A percentile compares a stretch with the other conserved stretches of the same genome.
Evolutionary conservation across 2,329 filamentous ascomycete genomes (phyloP).

Genomic region (Bipolaris sorokiniana): DNA sequence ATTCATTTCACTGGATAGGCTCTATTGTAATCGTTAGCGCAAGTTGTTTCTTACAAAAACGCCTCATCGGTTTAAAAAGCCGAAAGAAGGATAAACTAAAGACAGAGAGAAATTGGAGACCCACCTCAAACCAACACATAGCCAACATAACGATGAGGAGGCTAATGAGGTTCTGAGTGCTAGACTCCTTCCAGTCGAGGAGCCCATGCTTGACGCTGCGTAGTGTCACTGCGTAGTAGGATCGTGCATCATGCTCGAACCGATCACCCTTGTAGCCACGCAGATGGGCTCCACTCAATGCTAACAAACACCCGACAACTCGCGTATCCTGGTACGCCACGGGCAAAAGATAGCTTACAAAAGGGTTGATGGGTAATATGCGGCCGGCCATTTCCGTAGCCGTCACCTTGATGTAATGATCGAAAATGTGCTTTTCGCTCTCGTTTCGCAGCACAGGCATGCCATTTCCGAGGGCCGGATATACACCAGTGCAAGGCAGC

Average conservation of each 20-base stretch:
- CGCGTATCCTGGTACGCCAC: slow-evolving; percentile 7
- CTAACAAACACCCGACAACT: slow-evolving; percentile 1
- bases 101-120: neutral
- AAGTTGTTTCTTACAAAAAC: neutral
- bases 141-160: slow-evolving; percentile 1
- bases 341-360: slow-evolving; percentile 7
- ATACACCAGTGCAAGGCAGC: neutral
- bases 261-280: neutral
- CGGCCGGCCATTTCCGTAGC: slow-evolving; percentile 4
- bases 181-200: neutral
- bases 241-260: slow-evolving; percentile 8
- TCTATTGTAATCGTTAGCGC: neutral
- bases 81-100: neutral
- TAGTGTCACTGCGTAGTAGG: slow-evolving; percentile 7
- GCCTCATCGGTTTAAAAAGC: neutral
- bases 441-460: slow-evolving; percentile 4
- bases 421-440: slow-evolving; percentile 6
- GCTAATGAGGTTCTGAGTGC: neutral
- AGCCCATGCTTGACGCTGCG: slow-evolving; percentile 9
- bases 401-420: slow-evolving; percentile 8
- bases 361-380: neutral
- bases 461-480: neutral
- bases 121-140: slow-evolving; percentile 7
- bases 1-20: neutral
- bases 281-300: slow-evolving; percentile 9